Conservation (phyloP, 2,329 filamentous ascomycete genomes). For the Cordyceps farinosa region DNA sequence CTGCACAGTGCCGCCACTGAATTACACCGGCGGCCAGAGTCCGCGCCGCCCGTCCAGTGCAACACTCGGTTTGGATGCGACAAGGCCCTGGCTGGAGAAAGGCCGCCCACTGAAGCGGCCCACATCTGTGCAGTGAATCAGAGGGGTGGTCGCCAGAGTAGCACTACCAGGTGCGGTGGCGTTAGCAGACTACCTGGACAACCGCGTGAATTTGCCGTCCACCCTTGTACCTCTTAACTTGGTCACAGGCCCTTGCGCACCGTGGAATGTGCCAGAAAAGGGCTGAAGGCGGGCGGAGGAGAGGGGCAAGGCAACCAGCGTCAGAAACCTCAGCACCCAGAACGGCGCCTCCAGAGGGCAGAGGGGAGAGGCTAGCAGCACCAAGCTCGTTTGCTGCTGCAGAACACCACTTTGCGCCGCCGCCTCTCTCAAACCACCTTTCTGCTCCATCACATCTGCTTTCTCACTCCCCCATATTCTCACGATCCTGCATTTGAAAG, state of each 20-base stretch:
- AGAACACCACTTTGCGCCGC: neutral
- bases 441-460: slow-evolving; percentile 12
- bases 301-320: slow-evolving; percentile 7
- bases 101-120: neutral
- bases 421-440: neutral
- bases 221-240: neutral
- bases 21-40: neutral
- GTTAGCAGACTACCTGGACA: neutral
- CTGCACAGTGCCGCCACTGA: neutral
- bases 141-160: neutral
- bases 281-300: slow-evolving; percentile 7
- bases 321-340: neutral
- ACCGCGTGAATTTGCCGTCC: neutral
- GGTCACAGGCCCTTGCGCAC: neutral
- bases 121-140: neutral
- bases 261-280: slow-evolving; percentile 18
- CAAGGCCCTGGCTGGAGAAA: no score
- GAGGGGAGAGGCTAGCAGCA: neutral
- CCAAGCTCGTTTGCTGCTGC: slow-evolving; percentile 1
- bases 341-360: neutral
- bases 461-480: slow-evolving; percentile 3
- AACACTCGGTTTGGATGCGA: neutral
- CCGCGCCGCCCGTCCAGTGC: neutral
- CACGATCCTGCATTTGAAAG: neutral
- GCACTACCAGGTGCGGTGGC: neutral